These are phyloP conservation scores for Claviceps africana DNA, from an alignment of 2,329 filamentous ascomycete species.

Conservation along the genomic window DNA sequence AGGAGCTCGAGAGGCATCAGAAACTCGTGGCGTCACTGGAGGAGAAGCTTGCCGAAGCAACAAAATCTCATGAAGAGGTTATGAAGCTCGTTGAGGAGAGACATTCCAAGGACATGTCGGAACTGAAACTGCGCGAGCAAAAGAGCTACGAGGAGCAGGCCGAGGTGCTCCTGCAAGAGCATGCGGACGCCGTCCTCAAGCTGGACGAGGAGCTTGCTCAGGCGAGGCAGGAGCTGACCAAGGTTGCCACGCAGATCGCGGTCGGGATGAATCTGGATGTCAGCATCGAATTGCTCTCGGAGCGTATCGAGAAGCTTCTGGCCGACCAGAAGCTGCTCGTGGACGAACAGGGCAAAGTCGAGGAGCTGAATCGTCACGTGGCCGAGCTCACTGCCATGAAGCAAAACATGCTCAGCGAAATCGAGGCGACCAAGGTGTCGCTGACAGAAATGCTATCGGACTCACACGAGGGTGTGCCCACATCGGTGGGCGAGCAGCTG, in stretches of 20 bases:
- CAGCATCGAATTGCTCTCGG: constrained; percentile 52
- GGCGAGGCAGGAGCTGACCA: constrained; percentile 52
- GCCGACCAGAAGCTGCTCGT: constrained; percentile 45
- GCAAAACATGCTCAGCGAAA: constrained; percentile 44
- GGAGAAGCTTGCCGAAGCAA: constrained; percentile 40
- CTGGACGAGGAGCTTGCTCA: constrained; percentile 50
- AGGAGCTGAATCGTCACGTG: constrained; percentile 42
- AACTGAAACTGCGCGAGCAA: constrained; percentile 34
- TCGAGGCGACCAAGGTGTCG: constrained; percentile 45
- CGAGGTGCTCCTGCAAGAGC: constrained; percentile 44
- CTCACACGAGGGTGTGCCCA: constrained; percentile 26
- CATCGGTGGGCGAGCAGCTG: constrained; percentile 40
- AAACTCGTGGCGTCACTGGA: constrained; percentile 39
- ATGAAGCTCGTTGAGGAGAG: constrained; percentile 34
- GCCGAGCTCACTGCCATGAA: constrained; percentile 43
- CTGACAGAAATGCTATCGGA: constrained; percentile 41
- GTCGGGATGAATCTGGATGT: constrained; percentile 47
- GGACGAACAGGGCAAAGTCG: constrained; percentile 43
- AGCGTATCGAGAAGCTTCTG: constrained; percentile 44
- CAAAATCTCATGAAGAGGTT: constrained; percentile 39
- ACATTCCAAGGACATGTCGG: constrained; percentile 36
- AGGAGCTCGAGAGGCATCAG: constrained; percentile 31
- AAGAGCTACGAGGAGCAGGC: constrained; percentile 44
- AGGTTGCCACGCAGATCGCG: constrained; percentile 49
- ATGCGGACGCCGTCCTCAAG: constrained; percentile 39